Base-by-base conservation (phyloP, 2,329 filamentous ascomycete species). In the Diaporthe batatas region DNA sequence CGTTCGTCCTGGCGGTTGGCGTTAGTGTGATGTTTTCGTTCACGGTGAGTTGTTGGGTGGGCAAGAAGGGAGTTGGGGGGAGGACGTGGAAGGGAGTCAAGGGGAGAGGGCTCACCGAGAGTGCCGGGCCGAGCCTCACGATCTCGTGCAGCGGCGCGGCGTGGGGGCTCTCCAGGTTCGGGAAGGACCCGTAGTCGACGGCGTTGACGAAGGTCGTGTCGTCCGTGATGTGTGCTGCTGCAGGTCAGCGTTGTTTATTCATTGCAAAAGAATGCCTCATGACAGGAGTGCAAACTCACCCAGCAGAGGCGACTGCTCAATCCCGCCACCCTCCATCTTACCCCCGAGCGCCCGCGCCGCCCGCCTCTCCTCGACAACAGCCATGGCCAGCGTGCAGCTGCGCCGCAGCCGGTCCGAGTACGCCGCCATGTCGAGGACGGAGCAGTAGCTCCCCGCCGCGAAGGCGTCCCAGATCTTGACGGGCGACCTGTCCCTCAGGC, bases 131-230 rank as follows among this genome's bases (percentile, higher is more conserved):
- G 29, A 88, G 78, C n/a, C 84, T 80, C 7, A 90, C 79, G 1
- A 84, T 79, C 16, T 85, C 79, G 54, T 87, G 82, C 2, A 89
- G 79, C 0, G 85, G 81, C 0, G 79, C 75, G 0, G 78, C 79
- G 23, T 80, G 76, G 21, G 79, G 79, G 51, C 81, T 84, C 54
- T 85, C 84, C 73, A 87, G 84, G 21, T 84, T 84, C 0, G 88
- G 85, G 62, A 90, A 84, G 0, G 86, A 86, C 1, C 85, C 85
- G 59, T 88, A 87, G 78, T 90, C 88, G 2, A 88, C 85, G 1
- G 81, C 82, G 58, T 85, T 84, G 2, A 82, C 77, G 0, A 90
- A 78, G 0, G 78, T 62, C 0, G 80, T 81, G 4, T 82, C 79
- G 58, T 86, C 83, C 2, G 79, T 75, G 34, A 87, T 80, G 36